Conservation (phyloP, 176 grass and related monocot species). For the Avena eriantha region DNA sequence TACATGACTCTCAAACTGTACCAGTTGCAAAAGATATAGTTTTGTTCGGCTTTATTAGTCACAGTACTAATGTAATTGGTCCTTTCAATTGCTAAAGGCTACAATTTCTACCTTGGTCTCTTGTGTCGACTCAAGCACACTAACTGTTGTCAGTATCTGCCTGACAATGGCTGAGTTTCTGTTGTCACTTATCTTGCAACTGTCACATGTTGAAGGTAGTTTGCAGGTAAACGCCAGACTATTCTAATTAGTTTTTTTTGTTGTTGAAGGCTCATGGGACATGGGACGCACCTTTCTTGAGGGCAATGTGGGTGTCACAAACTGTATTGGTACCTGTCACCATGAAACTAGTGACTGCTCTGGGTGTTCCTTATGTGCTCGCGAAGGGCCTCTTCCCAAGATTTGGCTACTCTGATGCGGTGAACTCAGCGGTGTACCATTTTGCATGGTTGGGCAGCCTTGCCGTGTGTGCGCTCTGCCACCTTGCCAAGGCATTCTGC, state of each 20-base stretch:
- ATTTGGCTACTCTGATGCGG: slow-evolving; percentile 47
- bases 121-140: not conserved
- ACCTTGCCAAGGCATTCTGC: slow-evolving; percentile 40
- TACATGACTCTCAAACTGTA: not conserved
- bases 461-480: slow-evolving; percentile 29
- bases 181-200: not conserved
- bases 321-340: slow-evolving; percentile 51
- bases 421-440: slow-evolving; percentile 57
- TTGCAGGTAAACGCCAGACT: not conserved
- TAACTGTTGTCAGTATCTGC: not conserved
- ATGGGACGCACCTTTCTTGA: slow-evolving; percentile 41
- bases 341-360: slow-evolving; percentile 49
- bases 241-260: slow-evolving; percentile 21
- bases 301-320: slow-evolving; percentile 53
- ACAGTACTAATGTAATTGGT: not conserved
- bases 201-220: not conserved
- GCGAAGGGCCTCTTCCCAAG: slow-evolving; percentile 51
- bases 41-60: not conserved
- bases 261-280: slow-evolving; percentile 43
- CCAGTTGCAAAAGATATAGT: not conserved
- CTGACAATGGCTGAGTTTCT: slow-evolving; percentile 6
- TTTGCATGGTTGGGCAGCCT: slow-evolving; percentile 66
- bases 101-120: not conserved
- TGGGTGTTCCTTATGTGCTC: slow-evolving; percentile 58
- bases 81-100: slow-evolving; percentile 9